A percentile compares a stretch with the other conserved stretches of the same genome.
Conservation (phyloP, 2,329 filamentous ascomycete species). For the Phaeosphaeriaceae sp. region DNA sequence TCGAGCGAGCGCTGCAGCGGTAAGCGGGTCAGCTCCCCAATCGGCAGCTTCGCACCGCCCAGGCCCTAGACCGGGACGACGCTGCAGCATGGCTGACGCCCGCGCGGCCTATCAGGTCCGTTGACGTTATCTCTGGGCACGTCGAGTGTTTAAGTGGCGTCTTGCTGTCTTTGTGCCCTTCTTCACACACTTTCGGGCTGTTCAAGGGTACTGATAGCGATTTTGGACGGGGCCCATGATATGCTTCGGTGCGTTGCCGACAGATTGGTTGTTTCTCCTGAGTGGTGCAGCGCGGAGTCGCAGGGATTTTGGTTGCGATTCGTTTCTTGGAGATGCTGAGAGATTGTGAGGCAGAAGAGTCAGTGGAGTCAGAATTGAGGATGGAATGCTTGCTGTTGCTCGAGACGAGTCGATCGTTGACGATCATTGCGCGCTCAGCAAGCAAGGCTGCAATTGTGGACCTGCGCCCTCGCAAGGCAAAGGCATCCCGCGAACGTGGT, state of each 20-base stretch:
- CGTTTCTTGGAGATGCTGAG: neutral
- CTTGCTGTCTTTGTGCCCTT: conserved; percentile 6
- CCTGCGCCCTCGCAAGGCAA: neutral
- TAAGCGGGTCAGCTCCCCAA: neutral
- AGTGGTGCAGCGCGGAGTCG: neutral
- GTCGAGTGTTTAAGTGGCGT: conserved; percentile 2
- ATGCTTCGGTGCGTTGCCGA: neutral
- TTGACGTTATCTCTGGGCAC: conserved; percentile 22
- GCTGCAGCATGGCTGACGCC: neutral
- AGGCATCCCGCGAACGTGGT: conserved; percentile 35
- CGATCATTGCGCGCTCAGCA: neutral
- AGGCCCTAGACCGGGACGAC: conserved; percentile 3
- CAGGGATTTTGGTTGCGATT: neutral
- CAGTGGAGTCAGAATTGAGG: neutral
- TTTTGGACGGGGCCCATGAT: too few species aligned
- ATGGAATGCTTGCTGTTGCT: neutral
- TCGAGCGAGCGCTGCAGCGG: too few species aligned
- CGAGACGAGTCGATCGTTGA: neutral
- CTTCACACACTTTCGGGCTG: neutral
- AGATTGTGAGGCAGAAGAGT: neutral
- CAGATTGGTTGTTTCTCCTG: neutral
- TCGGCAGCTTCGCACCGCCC: neutral
- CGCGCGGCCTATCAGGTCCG: conserved; percentile 21
- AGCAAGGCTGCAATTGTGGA: neutral
- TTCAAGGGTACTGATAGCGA: conserved; percentile 19